Evolutionary conservation across 176 grass and related monocot species (phyloP), one percentile per base, ranked within the genome.

Genomic region (Ampelocalamus luodianensis): DNA sequence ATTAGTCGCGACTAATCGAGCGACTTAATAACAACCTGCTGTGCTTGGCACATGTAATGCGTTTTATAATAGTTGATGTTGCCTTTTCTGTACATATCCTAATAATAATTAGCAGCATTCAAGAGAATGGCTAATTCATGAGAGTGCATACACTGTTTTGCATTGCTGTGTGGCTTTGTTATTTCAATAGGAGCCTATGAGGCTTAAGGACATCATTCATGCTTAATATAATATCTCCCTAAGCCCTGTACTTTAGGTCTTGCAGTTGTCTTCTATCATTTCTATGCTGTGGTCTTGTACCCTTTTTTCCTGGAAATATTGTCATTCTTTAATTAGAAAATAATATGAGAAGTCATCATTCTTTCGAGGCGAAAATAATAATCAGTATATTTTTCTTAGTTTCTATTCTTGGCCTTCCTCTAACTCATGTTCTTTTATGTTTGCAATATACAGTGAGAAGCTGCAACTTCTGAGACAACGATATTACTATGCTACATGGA

Each of bases 401-500:
- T 68, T 68, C 64, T 40, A 4, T 69, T 66, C 8, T 79, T 81
- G 78, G 78, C 45, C 45, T 53, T 50, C 62, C 20, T 32, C 68
- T 34, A 81, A 81, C 32, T 38, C 4, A 68, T 69, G 34, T 81
- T 39, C 8, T 69, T 78, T 69, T 81, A 36, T 81, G 32, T 85
- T 59, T 88, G 8, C 60, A 40, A 65, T 83, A 46, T 90, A 37
- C 85, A 98, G 95, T 1, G 93, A 98, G 37, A 98, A 98, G 80
- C 81, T 98, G 50, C 95, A 98, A 87, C 79, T 98, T 48, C 78
- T 98, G 74, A 98, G 92, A 76, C 95, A 98, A 42, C 68, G 93
- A 82, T 98, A 98, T 76, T 98, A 98, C 87, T 95, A 93, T 94
- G 90, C 95, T 88, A 98, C 95, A 39, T 98, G 95, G 93, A 98